A percentile compares a stretch with the other conserved stretches of the same genome.
Evolutionary conservation across 108 stramenopile species (phyloP).

Genomic region (Cyclotella baltica): DNA sequence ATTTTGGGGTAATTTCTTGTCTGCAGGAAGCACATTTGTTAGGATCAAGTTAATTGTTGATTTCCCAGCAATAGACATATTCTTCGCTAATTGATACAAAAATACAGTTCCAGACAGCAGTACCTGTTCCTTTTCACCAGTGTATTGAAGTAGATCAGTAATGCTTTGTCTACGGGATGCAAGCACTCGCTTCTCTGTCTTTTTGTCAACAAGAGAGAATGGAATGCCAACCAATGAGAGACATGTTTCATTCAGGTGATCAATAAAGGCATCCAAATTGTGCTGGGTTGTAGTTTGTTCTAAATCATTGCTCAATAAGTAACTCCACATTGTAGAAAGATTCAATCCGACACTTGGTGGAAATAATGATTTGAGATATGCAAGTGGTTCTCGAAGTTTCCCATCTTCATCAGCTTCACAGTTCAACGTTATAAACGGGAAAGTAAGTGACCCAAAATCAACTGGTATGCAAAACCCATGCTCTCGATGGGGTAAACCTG

Average conservation of each 20-base stretch:
- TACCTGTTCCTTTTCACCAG: conserved; percentile 18
- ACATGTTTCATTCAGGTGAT: conserved; percentile 25
- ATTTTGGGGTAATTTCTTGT: conserved; percentile 28
- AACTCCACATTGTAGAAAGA: conserved; percentile 32
- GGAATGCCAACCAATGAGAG: conserved; percentile 37
- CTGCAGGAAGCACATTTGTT: conserved; percentile 1
- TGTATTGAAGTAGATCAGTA: conserved; percentile 16
- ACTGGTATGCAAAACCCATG: conserved; percentile 10
- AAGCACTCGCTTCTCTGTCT: conserved; percentile 36
- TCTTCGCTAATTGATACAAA: conserved; percentile 34
- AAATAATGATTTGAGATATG: conserved; percentile 19
- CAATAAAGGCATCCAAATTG: conserved; percentile 31
- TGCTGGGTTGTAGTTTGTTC: not conserved
- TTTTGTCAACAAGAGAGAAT: conserved; percentile 38
- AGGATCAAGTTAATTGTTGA: conserved; percentile 8
- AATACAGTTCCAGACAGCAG: conserved; percentile 13
- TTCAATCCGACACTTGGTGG: conserved; percentile 22
- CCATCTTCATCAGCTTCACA: conserved; percentile 26
- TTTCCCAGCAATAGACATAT: conserved; percentile 22
- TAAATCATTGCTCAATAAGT: not conserved
- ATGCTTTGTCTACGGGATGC: conserved; percentile 24
- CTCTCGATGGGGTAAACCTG: not conserved
- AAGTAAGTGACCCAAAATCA: conserved; percentile 25
- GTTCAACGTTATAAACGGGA: conserved; percentile 28
- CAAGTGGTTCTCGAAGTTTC: conserved; percentile 10